Percentiles rank a stretch among this genome's conserved stretches.
phyloP scores from a whole-genome alignment of 2,329 filamentous ascomycete species.

The Neocucurbitaria cava region DNA sequence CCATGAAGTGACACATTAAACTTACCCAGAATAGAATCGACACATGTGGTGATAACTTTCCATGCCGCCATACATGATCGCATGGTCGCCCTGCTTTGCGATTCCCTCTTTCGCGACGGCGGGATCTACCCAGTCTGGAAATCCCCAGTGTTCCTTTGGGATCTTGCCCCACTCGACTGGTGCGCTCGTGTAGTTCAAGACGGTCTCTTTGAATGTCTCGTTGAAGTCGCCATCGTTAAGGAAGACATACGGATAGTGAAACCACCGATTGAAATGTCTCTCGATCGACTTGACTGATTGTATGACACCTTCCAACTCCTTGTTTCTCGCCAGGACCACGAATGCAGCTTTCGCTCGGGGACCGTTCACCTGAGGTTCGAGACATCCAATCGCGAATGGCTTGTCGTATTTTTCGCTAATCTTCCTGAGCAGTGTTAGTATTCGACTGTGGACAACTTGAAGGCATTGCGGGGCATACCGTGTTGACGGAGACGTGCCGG shows the following conservation, averaged over 20 bases:
- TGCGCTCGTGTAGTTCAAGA: slow-evolving; percentile 88
- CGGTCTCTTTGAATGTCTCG: slow-evolving; percentile 85
- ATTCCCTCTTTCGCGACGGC: slow-evolving; percentile 96
- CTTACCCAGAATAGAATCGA: slow-evolving; percentile 95
- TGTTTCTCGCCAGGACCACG: slow-evolving; percentile 93
- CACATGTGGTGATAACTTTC: slow-evolving; percentile 99
- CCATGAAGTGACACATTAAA: background rate
- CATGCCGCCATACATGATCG: slow-evolving; percentile 99
- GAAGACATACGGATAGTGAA: slow-evolving; percentile 97
- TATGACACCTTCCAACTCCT: slow-evolving; percentile 93
- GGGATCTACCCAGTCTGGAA: slow-evolving; percentile 92
- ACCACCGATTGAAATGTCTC: slow-evolving; percentile 98
- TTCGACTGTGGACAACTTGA: background rate
- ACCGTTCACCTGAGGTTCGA: slow-evolving; percentile 75
- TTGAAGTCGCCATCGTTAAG: slow-evolving; percentile 98
- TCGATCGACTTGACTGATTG: slow-evolving; percentile 98
- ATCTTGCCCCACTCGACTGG: slow-evolving; percentile 94
- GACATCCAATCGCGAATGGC: slow-evolving; percentile 90
- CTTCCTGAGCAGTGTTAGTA: slow-evolving; percentile 66
- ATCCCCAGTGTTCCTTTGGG: slow-evolving; percentile 90
- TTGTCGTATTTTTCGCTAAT: slow-evolving; percentile 98
- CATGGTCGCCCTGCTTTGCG: slow-evolving; percentile 92
- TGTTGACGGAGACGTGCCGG: slow-evolving; percentile 86
- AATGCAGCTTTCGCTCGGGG: slow-evolving; percentile 93
- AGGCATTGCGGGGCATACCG: slow-evolving; percentile 63